Evolutionary conservation across 140 eudicot species (phyloP).

Genomic region (Stevia rebaudiana): DNA sequence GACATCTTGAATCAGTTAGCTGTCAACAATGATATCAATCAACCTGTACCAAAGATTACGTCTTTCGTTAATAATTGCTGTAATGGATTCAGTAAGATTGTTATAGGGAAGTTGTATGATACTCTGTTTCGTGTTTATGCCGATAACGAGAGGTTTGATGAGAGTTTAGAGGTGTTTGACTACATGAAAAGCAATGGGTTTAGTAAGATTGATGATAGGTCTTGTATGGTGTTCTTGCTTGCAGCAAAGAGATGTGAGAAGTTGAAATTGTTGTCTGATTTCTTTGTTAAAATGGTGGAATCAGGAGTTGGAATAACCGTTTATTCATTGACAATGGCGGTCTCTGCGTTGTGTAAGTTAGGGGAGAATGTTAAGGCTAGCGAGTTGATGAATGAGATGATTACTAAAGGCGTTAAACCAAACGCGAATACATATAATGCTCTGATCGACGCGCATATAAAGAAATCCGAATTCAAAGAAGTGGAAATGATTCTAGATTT

Average conservation of each 20-base stretch:
- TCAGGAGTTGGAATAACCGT: conserved; percentile 53
- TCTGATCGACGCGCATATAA: conserved; percentile 50
- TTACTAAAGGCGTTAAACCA: conserved; percentile 40
- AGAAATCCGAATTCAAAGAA: conserved; percentile 35
- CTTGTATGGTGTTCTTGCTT: conserved; percentile 79
- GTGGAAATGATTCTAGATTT: conserved; percentile 37
- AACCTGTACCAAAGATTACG: conserved; percentile 37
- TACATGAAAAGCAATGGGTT: conserved; percentile 50
- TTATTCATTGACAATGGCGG: conserved; percentile 63
- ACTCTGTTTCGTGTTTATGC: conserved; percentile 77
- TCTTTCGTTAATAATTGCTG: conserved; percentile 31
- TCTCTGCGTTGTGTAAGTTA: conserved; percentile 54
- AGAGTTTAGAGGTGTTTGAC: conserved; percentile 59
- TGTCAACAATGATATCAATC: conserved; percentile 25
- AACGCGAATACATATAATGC: conserved; percentile 62
- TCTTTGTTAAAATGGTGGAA: conserved; percentile 54
- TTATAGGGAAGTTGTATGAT: conserved; percentile 49
- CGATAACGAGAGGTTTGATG: conserved; percentile 45
- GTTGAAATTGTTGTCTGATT: conserved; percentile 33
- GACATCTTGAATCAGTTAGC: conserved; percentile 39
- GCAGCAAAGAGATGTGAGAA: conserved; percentile 46
- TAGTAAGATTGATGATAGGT: conserved; percentile 56
- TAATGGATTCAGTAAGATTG: conserved; percentile 15
- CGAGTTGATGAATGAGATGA: conserved; percentile 45
- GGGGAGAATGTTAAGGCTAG: conserved; percentile 46